phyloP scores from a whole-genome alignment of 148 eudicot species.

The Spergularia bocconei region DNA sequence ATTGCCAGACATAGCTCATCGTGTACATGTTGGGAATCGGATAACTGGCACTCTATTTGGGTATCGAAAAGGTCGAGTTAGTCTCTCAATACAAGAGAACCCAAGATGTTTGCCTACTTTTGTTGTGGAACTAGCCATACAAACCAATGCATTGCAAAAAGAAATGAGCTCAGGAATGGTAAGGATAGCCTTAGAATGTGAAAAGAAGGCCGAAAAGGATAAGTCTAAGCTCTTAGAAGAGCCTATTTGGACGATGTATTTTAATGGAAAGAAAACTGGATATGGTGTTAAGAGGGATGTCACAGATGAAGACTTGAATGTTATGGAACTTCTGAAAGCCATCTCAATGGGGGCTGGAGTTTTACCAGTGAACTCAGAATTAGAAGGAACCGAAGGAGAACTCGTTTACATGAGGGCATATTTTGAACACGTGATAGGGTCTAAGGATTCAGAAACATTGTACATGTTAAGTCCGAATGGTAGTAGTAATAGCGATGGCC shows the following conservation, averaged over 20 bases:
- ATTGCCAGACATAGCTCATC: slow-evolving; percentile 36
- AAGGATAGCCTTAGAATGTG: slow-evolving; percentile 73
- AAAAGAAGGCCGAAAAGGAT: slow-evolving; percentile 35
- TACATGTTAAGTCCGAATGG: slow-evolving; percentile 83
- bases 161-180: slow-evolving; percentile 68
- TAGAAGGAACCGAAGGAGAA: slow-evolving; percentile 62
- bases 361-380: slow-evolving; percentile 44
- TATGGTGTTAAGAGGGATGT: slow-evolving; percentile 64
- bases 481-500: slow-evolving; percentile 37
- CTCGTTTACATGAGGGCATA: slow-evolving; percentile 65
- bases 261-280: slow-evolving; percentile 69
- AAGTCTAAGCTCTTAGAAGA: slow-evolving; percentile 48
- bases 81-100: slow-evolving; percentile 61
- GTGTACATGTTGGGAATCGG: slow-evolving; percentile 14
- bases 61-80: slow-evolving; percentile 61
- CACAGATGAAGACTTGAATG: slow-evolving; percentile 55
- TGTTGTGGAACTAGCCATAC: slow-evolving; percentile 66
- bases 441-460: slow-evolving; percentile 68
- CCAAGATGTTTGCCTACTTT: slow-evolving; percentile 51
- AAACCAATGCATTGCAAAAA: slow-evolving; percentile 48
- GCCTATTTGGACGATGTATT: slow-evolving; percentile 66
- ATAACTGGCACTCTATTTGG: slow-evolving; percentile 68
- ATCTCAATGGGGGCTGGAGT: slow-evolving; percentile 81
- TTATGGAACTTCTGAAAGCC: slow-evolving; percentile 66
- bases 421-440: slow-evolving; percentile 72